Percentiles rank a stretch among this genome's conserved stretches.
phyloP scores from a whole-genome alignment of 2,329 filamentous ascomycete genomes.

The Colletotrichum destructivum region DNA sequence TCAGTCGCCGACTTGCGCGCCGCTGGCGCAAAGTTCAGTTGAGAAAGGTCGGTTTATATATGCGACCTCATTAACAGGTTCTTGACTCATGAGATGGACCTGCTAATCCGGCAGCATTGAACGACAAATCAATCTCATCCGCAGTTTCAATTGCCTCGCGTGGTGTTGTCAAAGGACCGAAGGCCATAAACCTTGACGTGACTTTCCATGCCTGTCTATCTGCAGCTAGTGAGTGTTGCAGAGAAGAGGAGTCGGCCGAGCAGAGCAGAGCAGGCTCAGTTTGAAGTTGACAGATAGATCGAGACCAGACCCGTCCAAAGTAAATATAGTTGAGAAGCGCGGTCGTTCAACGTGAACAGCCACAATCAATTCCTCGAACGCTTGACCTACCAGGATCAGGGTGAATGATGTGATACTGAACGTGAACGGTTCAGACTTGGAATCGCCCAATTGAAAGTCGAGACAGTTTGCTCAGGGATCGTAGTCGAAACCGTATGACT shows the following conservation, averaged over 20 bases:
- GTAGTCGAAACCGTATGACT: background rate
- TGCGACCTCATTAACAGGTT: constrained; percentile 17
- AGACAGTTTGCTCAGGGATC: constrained; percentile 7
- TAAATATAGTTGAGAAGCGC: background rate
- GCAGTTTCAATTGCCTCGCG: constrained; percentile 23
- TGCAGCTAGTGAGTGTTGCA: constrained; percentile 21
- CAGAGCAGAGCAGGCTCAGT: constrained; percentile 5
- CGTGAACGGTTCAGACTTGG: background rate
- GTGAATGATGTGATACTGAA: constrained; percentile 22
- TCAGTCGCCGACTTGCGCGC: constrained; percentile 12
- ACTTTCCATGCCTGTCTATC: constrained; percentile 8
- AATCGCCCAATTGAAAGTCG: background rate
- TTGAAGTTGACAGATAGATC: constrained; percentile 12
- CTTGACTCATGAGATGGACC: constrained; percentile 21
- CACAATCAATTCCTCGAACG: background rate
- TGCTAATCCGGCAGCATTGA: constrained; percentile 14
- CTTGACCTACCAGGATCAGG: background rate
- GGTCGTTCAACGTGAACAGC: background rate
- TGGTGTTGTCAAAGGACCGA: constrained; percentile 6
- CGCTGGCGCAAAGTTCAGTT: constrained; percentile 11
- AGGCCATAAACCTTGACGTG: constrained; percentile 14
- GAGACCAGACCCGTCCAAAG: constrained; percentile 3
- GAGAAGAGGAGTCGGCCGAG: background rate
- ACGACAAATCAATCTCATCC: constrained; percentile 17
- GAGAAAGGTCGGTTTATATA: constrained; percentile 17